Conservation (phyloP, 1,284 basidiomycete genomes). For the Microbotryum scabiosae region DNA sequence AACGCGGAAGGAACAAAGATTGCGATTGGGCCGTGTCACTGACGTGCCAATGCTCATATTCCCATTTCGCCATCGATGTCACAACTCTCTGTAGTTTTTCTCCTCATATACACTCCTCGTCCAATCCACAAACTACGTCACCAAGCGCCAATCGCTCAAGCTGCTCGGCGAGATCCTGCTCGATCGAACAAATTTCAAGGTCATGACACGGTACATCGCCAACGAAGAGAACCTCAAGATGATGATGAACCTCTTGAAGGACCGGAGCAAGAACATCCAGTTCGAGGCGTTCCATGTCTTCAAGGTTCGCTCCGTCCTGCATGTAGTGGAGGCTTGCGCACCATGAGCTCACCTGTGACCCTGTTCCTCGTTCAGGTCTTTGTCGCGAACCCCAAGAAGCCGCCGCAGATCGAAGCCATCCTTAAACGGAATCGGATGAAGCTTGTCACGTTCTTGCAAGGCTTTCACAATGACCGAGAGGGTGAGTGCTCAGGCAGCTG, state of each 20-base stretch:
- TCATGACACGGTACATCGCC: constrained; percentile 97
- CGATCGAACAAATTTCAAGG: constrained; percentile 92
- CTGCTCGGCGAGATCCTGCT: constrained; percentile 94
- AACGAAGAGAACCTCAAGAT: constrained; percentile 82
- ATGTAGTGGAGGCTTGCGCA: neutral
- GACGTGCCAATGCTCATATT: neutral
- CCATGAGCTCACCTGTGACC: neutral
- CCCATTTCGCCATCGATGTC: neutral
- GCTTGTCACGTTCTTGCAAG: constrained; percentile 74
- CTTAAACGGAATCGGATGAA: constrained; percentile 90
- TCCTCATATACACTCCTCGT: constrained; percentile 86
- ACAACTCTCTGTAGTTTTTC: constrained; percentile 63
- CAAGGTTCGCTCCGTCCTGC: constrained; percentile 57
- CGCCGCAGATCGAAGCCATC: constrained; percentile 84
- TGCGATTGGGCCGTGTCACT: neutral
- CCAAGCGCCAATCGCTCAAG: constrained; percentile 98
- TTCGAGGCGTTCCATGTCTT: constrained; percentile 99
- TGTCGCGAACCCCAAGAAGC: constrained; percentile 98
- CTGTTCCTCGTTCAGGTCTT: constrained; percentile 61
- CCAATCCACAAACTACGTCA: constrained; percentile 91
- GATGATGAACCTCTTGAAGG: constrained; percentile 98
- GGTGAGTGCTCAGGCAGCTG: constrained; percentile 36
- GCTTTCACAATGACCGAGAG: constrained; percentile 98
- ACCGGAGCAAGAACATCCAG: constrained; percentile 98
- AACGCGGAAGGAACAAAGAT: neutral